Conservation (phyloP, 2,329 filamentous ascomycete genomes). For the Verticillium albo-atrum region DNA sequence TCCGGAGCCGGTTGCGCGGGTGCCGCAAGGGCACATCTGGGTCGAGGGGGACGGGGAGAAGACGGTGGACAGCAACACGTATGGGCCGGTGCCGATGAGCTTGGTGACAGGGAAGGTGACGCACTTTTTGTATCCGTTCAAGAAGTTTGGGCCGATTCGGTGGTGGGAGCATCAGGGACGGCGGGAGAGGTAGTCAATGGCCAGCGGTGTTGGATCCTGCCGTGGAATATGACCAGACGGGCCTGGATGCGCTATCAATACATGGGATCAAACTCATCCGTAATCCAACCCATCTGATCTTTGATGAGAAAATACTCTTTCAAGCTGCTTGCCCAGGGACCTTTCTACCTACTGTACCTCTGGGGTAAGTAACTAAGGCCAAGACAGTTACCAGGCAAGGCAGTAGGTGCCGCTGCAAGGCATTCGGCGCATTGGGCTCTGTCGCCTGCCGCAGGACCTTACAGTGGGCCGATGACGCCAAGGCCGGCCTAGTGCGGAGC, state of each 20-base stretch:
- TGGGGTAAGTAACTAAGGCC: constrained; percentile 9
- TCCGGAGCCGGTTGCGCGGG: constrained; percentile 48
- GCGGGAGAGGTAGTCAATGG: constrained; percentile 21
- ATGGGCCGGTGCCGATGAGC: constrained; percentile 75
- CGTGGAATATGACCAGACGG: no score
- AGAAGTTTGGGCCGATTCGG: constrained; percentile 50
- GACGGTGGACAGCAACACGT: constrained; percentile 81
- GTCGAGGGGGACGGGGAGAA: constrained; percentile 83
- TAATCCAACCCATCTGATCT: no score
- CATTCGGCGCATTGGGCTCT: no score
- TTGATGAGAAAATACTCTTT: no score
- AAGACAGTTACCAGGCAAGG: no score
- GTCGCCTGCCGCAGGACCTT: not conserved
- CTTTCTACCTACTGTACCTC: no score
- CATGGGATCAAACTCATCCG: no score
- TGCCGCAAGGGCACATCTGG: constrained; percentile 88
- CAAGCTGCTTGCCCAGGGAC: no score
- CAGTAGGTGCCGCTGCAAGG: no score
- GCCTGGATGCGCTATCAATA: no score
- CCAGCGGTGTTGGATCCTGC: no score
- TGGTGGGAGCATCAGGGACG: constrained; percentile 49
- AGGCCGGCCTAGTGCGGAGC: not conserved
- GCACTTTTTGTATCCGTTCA: constrained; percentile 66
- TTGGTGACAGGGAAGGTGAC: constrained; percentile 73
- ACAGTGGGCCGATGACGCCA: not conserved